A percentile compares a stretch with the other conserved stretches of the same genome.
phyloP scores from a whole-genome alignment of 2,329 filamentous ascomycete species.

The Aspergillus arachidicola region DNA sequence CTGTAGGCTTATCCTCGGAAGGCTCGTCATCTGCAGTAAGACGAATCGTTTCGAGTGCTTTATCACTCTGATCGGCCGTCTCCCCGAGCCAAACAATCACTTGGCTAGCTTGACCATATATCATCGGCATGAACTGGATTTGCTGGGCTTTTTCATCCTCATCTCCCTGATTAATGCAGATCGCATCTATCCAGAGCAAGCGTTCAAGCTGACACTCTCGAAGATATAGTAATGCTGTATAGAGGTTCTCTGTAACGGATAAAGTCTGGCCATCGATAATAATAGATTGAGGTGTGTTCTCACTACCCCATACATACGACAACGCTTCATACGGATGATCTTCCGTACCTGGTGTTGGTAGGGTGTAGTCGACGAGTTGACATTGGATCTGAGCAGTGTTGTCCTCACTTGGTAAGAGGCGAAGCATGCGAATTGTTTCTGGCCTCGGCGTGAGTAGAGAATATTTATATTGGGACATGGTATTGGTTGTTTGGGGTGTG shows the following conservation, averaged over 20 bases:
- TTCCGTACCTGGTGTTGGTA: background rate
- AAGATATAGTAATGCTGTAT: background rate
- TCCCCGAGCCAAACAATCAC: slow-evolving; percentile 22
- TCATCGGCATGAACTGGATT: slow-evolving; percentile 22
- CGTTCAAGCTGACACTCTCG: background rate
- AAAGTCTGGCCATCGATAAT: background rate
- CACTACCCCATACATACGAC: slow-evolving; percentile 1
- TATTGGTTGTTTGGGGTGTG: no score
- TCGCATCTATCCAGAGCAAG: slow-evolving; percentile 22
- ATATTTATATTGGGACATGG: background rate
- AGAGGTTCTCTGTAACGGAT: slow-evolving; percentile 4
- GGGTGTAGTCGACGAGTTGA: background rate
- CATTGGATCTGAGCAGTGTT: background rate
- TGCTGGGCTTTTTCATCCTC: slow-evolving; percentile 22
- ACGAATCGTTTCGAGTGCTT: slow-evolving; percentile 3
- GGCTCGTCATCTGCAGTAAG: background rate
- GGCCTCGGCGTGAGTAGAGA: background rate
- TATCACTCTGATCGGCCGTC: background rate
- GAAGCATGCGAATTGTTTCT: background rate
- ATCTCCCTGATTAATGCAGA: slow-evolving; percentile 27
- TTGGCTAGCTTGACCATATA: slow-evolving; percentile 17
- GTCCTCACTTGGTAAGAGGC: background rate
- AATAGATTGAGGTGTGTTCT: background rate
- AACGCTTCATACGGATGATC: background rate
- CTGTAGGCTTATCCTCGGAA: no score